A percentile compares a stretch with the other conserved stretches of the same genome.
Evolutionary conservation across 306 rosid genomes (phyloP).

Genomic region (Cyclanthera cordifolia): DNA sequence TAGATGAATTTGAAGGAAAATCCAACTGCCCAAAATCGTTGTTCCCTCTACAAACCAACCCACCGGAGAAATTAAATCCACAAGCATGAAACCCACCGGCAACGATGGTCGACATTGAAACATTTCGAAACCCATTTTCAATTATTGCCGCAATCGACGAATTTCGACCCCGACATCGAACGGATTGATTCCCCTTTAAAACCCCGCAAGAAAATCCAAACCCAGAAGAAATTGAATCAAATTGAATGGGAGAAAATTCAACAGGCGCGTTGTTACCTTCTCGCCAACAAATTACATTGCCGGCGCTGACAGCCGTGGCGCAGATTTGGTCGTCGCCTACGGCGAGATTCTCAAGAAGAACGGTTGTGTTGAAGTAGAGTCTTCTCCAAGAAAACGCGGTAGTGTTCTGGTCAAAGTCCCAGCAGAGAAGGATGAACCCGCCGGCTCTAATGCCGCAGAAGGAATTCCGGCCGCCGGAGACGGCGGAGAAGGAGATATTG

Average conservation of each 20-base stretch:
- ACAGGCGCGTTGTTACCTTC: background rate
- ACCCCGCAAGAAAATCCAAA: conserved; percentile 72
- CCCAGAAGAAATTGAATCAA: conserved; percentile 64
- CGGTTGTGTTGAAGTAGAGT: conserved; percentile 26
- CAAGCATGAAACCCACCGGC: conserved; percentile 67
- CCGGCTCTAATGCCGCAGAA: conserved; percentile 66
- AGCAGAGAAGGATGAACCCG: conserved; percentile 38
- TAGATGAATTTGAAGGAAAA: conserved; percentile 30
- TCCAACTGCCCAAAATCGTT: conserved; percentile 43
- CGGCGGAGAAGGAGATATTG: conserved; percentile 35
- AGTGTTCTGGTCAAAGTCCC: conserved; percentile 27
- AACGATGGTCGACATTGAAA: conserved; percentile 38
- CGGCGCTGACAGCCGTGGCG: conserved; percentile 34
- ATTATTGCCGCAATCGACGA: conserved; percentile 15
- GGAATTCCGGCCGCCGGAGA: conserved; percentile 54
- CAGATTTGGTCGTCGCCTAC: conserved; percentile 60
- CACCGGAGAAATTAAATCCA: conserved; percentile 50
- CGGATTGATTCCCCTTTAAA: conserved; percentile 5
- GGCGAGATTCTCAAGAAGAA: conserved; percentile 41
- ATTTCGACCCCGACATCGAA: conserved; percentile 59
- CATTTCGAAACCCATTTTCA: conserved; percentile 32
- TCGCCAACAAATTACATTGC: conserved; percentile 56
- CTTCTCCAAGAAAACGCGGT: conserved; percentile 25
- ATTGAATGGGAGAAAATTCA: conserved; percentile 20
- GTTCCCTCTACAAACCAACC: conserved; percentile 44